Evolutionary conservation across 495 filamentous ascomycete genomes (phyloP).

Genomic region (Podospora australis): DNA sequence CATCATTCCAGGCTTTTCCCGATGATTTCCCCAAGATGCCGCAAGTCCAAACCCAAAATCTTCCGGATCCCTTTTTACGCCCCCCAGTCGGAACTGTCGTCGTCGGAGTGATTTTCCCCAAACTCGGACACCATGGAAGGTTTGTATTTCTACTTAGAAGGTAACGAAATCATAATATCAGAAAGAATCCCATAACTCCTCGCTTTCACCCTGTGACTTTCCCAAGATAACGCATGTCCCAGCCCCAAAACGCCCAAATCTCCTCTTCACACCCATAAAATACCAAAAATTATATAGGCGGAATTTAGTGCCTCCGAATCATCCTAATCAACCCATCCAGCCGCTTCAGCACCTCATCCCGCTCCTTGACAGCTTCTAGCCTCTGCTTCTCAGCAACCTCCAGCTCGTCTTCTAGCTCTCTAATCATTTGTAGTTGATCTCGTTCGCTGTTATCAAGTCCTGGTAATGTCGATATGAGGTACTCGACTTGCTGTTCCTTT

Average conservation of each 20-base stretch:
- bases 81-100: too few species aligned
- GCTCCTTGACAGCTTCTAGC: conserved; percentile 61
- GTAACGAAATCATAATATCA: not conserved
- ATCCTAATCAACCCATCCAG: conserved; percentile 61
- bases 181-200: too few species aligned
- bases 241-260: not conserved
- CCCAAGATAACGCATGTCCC: too few species aligned
- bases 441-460: conserved; percentile 79
- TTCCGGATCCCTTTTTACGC: too few species aligned
- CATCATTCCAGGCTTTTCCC: not conserved
- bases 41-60: not conserved
- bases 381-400: conserved; percentile 66
- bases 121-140: too few species aligned
- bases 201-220: too few species aligned
- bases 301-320: conserved; percentile 42
- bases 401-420: conserved; percentile 69
- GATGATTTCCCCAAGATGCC: not conserved
- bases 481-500: conserved; percentile 93
- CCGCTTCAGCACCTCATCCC: conserved; percentile 56
- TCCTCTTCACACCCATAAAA: not conserved
- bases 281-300: too few species aligned
- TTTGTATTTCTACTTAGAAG: too few species aligned
- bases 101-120: too few species aligned
- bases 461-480: conserved; percentile 73
- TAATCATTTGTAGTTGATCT: conserved; percentile 70